Conservation (phyloP, 768 basidiomycete genomes). For the Collybia mongolica region DNA sequence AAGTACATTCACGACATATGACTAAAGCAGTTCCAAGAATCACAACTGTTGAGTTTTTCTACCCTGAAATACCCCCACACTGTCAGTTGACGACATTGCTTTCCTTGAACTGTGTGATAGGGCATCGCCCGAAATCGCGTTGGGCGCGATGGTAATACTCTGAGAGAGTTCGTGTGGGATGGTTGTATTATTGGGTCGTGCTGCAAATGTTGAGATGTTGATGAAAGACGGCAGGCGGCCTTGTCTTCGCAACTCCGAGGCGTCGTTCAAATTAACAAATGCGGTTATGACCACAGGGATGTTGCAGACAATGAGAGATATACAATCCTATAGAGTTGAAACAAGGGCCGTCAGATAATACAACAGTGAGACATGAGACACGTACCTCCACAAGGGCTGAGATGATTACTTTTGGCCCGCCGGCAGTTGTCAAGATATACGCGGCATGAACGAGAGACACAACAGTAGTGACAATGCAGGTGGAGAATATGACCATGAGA, state of each 20-base stretch:
- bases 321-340: slow-evolving; percentile 21
- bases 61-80: too few relatives aligned
- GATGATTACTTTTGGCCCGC: slow-evolving; percentile 26
- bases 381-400: slow-evolving; percentile 42
- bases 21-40: too few relatives aligned
- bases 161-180: too few relatives aligned
- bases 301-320: slow-evolving; percentile 36
- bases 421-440: slow-evolving; percentile 31
- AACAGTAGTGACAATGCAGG: slow-evolving; percentile 48
- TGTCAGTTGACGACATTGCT: too few relatives aligned
- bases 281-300: slow-evolving; percentile 33
- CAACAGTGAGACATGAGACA: not conserved
- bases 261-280: slow-evolving; percentile 14
- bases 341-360: not conserved
- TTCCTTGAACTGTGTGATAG: too few relatives aligned
- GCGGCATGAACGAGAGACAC: slow-evolving; percentile 43
- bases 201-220: not conserved
- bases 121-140: too few relatives aligned
- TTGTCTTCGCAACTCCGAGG: not conserved
- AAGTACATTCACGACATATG: too few relatives aligned
- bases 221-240: not conserved
- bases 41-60: too few relatives aligned
- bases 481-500: slow-evolving; percentile 49
- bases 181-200: too few relatives aligned
- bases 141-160: too few relatives aligned